Percentiles rank a stretch among this genome's conserved stretches.
Evolutionary conservation across 2,329 filamentous ascomycete species (phyloP).

Genomic region (Pleurostoma richardsiae): DNA sequence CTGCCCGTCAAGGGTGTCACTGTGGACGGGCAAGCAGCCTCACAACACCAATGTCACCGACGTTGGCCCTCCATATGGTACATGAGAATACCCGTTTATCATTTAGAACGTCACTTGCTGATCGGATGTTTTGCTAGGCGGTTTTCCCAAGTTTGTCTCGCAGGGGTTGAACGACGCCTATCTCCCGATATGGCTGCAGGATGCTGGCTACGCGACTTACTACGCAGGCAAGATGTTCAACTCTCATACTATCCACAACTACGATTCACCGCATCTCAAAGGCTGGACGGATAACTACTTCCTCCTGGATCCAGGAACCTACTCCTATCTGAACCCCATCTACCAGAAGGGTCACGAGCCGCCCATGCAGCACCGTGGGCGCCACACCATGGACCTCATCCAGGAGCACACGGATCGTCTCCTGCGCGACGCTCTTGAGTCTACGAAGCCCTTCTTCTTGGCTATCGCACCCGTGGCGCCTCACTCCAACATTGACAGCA

Average conservation of each 20-base stretch:
- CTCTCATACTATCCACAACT: conserved; percentile 41
- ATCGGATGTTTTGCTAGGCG: conserved; percentile 18
- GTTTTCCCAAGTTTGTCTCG: conserved; percentile 44
- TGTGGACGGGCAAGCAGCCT: conserved; percentile 61
- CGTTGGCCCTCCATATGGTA: conserved; percentile 37
- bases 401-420: conserved; percentile 45
- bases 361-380: conserved; percentile 49
- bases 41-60: conserved; percentile 50
- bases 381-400: conserved; percentile 51
- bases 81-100: not conserved
- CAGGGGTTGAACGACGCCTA: conserved; percentile 45
- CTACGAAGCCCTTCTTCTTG: conserved; percentile 52
- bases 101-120: not conserved
- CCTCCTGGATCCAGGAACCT: conserved; percentile 62
- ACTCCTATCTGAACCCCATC: conserved; percentile 61
- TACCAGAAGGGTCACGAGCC: conserved; percentile 53
- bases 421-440: conserved; percentile 43
- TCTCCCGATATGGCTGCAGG: conserved; percentile 45
- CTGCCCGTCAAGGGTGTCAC: conserved; percentile 60
- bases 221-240: conserved; percentile 54
- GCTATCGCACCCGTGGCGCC: conserved; percentile 55
- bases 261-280: conserved; percentile 42
- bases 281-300: conserved; percentile 55
- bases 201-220: conserved; percentile 45
- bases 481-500: conserved; percentile 43